Base-by-base conservation (phyloP, 2,329 filamentous ascomycete species). In the Nemania bipapillata region DNA sequence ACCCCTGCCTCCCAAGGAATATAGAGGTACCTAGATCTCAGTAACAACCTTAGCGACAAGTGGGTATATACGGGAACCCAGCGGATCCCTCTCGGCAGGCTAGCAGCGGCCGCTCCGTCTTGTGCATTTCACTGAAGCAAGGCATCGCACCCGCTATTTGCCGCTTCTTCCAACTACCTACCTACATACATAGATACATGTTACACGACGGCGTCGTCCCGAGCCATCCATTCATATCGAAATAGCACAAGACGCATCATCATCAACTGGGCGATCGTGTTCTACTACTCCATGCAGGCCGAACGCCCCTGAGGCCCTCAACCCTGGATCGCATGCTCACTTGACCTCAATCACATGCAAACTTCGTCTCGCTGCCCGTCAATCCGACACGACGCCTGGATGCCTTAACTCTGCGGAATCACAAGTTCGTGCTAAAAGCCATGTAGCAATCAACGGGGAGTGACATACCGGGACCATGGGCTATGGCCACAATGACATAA, bases 101-200 rank as follows among this genome's bases (percentile, higher is more conserved):
- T 71, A 71, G 63, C 64, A 68, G 61, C 70, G 70, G 68, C 70
- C 62, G 70, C 64, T 66, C 65, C 70, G 64, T 70, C 24, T 53
- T 32, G 55, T 56, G 42, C 45, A 50, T 37, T 40, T 53, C 50
- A 42, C 26, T 24, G 45, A 65, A 32, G 42, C 24, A 22, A 35
- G 28, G 17, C 40, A 42, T 52, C 37, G 57, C 28, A 54, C 35
- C 67, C 50, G 67, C 47, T 63, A 47, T 50, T 67, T 63, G 58
- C 67, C 63, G 67, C 40, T 12, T 52, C 32, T 49, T 59, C 58
- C 59, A 40, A 63, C 58, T 20, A 4, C 40, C 7, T 45, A 20
- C 40, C n/a, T 45, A 45, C 40, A n/a, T 32, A 32, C 30, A 32
- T 32, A 32, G 4, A 9, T 45, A 6, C n/a, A 17, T 59, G 47